These are phyloP conservation scores for Dactylellina leptospora DNA, from an alignment of 2,329 filamentous ascomycete genomes.

Conservation along the genomic window DNA sequence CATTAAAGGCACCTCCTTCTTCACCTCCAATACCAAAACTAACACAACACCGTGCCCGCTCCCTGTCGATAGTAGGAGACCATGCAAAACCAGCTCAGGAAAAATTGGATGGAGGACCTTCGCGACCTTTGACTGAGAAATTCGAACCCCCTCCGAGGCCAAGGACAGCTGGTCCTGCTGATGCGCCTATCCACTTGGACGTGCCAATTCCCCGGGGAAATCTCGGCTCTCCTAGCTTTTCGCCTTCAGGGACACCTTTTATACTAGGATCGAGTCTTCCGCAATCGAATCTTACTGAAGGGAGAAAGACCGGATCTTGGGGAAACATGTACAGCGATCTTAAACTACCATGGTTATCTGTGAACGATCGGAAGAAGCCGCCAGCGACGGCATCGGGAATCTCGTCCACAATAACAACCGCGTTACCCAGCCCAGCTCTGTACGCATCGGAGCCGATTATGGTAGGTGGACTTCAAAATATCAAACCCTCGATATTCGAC, in stretches of 20 bases:
- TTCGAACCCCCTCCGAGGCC: slow-evolving; percentile 54
- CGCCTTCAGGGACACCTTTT: slow-evolving; percentile 58
- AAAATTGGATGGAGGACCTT: slow-evolving; percentile 40
- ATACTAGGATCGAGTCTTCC: slow-evolving; percentile 56
- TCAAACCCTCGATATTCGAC: slow-evolving; percentile 83
- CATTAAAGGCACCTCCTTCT: slow-evolving; percentile 46
- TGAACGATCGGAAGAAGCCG: slow-evolving; percentile 51
- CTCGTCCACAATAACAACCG: slow-evolving; percentile 59
- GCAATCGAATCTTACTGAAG: slow-evolving; percentile 56
- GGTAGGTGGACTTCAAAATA: slow-evolving; percentile 65
- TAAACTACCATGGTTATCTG: slow-evolving; percentile 55
- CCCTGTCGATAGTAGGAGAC: slow-evolving; percentile 47
- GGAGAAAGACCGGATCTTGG: slow-evolving; percentile 54
- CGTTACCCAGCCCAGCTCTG: slow-evolving; percentile 61
- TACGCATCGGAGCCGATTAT: slow-evolving; percentile 63
- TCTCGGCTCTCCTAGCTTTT: slow-evolving; percentile 58
- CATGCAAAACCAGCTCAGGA: slow-evolving; percentile 40
- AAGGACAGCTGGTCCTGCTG: slow-evolving; percentile 56
- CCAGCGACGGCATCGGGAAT: slow-evolving; percentile 53
- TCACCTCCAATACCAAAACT: slow-evolving; percentile 47
- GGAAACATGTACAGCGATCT: slow-evolving; percentile 56
- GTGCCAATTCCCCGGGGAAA: slow-evolving; percentile 58
- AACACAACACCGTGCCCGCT: slow-evolving; percentile 48
- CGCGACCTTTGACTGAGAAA: slow-evolving; percentile 52
- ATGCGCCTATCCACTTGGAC: slow-evolving; percentile 56